Conservation (phyloP, 2,329 filamentous ascomycete genomes). For the Calonectria pauciramosa region DNA sequence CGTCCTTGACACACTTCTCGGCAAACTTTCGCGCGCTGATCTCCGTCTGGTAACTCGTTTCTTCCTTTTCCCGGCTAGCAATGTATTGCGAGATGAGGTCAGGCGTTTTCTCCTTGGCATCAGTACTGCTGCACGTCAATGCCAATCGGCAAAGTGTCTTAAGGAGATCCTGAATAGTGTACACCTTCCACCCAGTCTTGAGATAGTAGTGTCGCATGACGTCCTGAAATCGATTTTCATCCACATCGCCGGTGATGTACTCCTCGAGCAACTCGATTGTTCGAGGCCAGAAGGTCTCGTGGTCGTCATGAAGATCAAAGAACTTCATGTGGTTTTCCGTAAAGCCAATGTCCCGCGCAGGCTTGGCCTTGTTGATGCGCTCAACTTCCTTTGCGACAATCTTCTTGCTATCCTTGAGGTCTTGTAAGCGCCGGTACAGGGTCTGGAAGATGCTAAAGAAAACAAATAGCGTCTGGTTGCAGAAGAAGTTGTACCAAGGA, state of each 20-base stretch:
- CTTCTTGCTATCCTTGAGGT: slow-evolving; percentile 84
- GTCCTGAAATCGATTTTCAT: slow-evolving; percentile 88
- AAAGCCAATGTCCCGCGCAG: slow-evolving; percentile 87
- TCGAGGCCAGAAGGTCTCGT: slow-evolving; percentile 85
- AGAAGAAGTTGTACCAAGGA: slow-evolving; percentile 89
- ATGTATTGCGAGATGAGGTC: slow-evolving; percentile 92
- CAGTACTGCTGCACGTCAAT: slow-evolving; percentile 84
- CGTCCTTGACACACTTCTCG: slow-evolving; percentile 92
- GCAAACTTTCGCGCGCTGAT: slow-evolving; percentile 92
- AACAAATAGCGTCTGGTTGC: slow-evolving; percentile 91
- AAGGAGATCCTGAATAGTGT: slow-evolving; percentile 91
- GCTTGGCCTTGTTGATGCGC: slow-evolving; percentile 81
- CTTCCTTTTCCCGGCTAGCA: slow-evolving; percentile 82
- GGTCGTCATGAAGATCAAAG: slow-evolving; percentile 74
- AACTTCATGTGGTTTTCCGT: slow-evolving; percentile 84
- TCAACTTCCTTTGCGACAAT: slow-evolving; percentile 81
- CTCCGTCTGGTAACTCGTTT: slow-evolving; percentile 91
- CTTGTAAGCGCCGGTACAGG: slow-evolving; percentile 86
- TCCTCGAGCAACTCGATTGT: slow-evolving; percentile 89
- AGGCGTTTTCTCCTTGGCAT: slow-evolving; percentile 92
- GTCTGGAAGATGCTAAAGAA: slow-evolving; percentile 95
- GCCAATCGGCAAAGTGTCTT: slow-evolving; percentile 85
- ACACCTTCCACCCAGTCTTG: slow-evolving; percentile 91
- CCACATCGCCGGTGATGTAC: slow-evolving; percentile 84
- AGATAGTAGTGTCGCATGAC: slow-evolving; percentile 93